phyloP scores from a whole-genome alignment of 305 asterid species.

The Fraxinus nigra region DNA sequence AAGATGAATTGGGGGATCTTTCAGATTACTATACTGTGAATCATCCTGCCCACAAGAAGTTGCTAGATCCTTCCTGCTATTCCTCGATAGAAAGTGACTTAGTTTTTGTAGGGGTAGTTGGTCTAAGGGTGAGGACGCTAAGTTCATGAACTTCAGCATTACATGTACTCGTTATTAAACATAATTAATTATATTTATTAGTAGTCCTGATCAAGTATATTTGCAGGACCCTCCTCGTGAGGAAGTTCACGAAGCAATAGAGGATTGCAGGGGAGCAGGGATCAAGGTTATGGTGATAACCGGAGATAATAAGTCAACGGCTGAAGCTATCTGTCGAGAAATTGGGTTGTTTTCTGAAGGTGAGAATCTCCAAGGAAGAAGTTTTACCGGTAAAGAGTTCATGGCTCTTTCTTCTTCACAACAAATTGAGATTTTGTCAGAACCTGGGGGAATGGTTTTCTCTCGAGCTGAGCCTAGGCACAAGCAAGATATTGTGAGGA shows the following conservation, averaged over 20 bases:
- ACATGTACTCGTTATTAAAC: neutral
- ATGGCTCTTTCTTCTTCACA: constrained; percentile 58
- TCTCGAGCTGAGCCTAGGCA: constrained; percentile 93
- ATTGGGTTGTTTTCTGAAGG: constrained; percentile 56
- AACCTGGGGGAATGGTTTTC: constrained; percentile 74
- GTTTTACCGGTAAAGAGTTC: constrained; percentile 84
- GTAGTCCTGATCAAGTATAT: neutral
- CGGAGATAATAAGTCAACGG: constrained; percentile 92
- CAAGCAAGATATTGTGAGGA: constrained; percentile 88
- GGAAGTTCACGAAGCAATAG: constrained; percentile 71
- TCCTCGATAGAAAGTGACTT: constrained; percentile 69
- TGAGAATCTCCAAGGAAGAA: constrained; percentile 55
- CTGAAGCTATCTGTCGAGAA: constrained; percentile 85
- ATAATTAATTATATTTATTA: neutral
- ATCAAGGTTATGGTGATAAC: constrained; percentile 89
- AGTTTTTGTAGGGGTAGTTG: constrained; percentile 80
- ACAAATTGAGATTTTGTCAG: constrained; percentile 57
- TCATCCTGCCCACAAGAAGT: constrained; percentile 73
- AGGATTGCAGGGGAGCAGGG: constrained; percentile 83
- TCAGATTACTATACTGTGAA: constrained; percentile 53
- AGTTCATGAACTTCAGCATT: neutral
- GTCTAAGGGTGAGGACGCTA: constrained; percentile 60
- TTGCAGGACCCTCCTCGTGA: constrained; percentile 94
- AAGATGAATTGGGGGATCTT: constrained; percentile 73
- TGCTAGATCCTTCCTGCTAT: constrained; percentile 75